Evolutionary conservation across 192 early-diverging fungal species (phyloP), one percentile per base, ranked within the genome.

Genomic region (Geranomyces variabilis): DNA sequence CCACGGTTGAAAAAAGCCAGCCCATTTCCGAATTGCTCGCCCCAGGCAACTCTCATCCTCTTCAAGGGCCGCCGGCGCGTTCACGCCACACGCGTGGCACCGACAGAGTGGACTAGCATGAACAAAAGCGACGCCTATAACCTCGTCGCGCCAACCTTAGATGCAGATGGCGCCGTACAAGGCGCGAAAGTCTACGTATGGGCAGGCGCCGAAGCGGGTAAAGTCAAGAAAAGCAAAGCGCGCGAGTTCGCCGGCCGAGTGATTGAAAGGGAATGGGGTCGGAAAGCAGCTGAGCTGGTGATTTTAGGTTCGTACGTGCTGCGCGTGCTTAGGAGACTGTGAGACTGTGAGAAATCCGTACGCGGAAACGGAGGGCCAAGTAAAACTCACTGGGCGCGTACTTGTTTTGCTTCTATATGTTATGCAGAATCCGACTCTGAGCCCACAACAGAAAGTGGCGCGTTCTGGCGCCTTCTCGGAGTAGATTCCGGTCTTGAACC

Each of bases 41-140:
- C 31, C 12, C n/a, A 53, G 19, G 30, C 71, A 5, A 48, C 49
- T 9, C 67, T 78, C 7, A 26, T 36, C 30, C 61, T 66, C 31
- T 31, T 79, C 51, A 79, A 79, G 72, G 77, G 77, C 12, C 69
- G 66, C 13, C 60, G 77, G 0, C 77, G 74, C 41, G 51, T 66
- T 48, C 66, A 79, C 53, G 57, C 60, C 43, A 56, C 55, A 8
- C 43, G 47, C 0, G 57, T 75, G 15, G 21, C 73, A 17, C 3
- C 30, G 2, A 28, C 67, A n/a, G n/a, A 30, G n/a, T 36, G 62
- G 8, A 28, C 17, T 12, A 19, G 12, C 0, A 30, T 79, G 28
- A 67, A 74, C 19, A 58, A 69, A 8, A 63, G 51, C 19, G 77
- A 79, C 67, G 77, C 74, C 41, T 79, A 58, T 43, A 53, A 76